These are phyloP conservation scores for Nymphaea colorata DNA, from an alignment of 164 flowering plant species.

Conservation along the genomic window DNA sequence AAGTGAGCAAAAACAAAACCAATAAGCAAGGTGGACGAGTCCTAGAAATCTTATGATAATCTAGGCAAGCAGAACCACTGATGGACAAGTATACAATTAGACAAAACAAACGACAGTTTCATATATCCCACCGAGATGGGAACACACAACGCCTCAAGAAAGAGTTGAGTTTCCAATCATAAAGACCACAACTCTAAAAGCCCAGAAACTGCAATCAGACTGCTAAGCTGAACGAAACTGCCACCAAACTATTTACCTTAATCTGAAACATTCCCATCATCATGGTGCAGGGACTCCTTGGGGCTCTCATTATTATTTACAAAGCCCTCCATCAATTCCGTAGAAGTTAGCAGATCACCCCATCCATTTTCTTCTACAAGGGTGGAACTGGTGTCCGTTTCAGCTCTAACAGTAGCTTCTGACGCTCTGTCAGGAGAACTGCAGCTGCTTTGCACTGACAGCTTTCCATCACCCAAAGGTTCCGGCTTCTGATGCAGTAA, in stretches of 20 bases:
- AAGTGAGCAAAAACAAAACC: background rate
- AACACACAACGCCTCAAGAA: too few species aligned
- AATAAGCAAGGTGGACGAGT: too few species aligned
- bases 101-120: too few species aligned
- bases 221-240: background rate
- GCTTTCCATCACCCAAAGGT: conserved; percentile 27
- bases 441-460: conserved; percentile 22
- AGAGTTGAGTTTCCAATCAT: too few species aligned
- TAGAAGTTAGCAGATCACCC: conserved; percentile 16
- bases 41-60: too few species aligned
- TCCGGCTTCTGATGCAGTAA: conserved; percentile 28
- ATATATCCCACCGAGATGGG: too few species aligned
- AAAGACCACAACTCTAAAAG: too few species aligned
- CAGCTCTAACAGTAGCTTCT: conserved; percentile 18
- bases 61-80: too few species aligned
- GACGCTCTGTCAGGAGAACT: conserved; percentile 20
- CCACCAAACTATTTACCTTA: conserved; percentile 22
- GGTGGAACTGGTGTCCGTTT: conserved; percentile 6
- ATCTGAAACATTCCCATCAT: conserved; percentile 22
- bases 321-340: conserved; percentile 25
- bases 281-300: conserved; percentile 22
- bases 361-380: conserved; percentile 22
- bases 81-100: too few species aligned
- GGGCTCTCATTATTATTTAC: conserved; percentile 34
- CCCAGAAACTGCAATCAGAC: too few species aligned